Evolutionary conservation across 163 green algal genomes (phyloP).

Genomic region (Chlamydomonas reinhardtii): DNA sequence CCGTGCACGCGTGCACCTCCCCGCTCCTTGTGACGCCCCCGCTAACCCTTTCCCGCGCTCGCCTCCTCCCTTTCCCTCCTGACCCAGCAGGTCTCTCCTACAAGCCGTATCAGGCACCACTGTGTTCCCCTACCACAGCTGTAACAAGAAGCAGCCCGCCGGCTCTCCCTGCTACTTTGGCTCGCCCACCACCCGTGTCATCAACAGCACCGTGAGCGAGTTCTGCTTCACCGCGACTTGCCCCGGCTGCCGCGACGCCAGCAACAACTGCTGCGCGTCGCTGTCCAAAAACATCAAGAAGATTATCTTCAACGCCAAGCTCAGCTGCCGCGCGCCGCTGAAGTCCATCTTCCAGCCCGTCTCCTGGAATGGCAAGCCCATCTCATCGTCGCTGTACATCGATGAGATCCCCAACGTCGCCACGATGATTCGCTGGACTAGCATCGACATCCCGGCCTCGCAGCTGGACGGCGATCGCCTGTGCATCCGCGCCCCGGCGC

Average conservation of each 20-base stretch:
- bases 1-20: too few species aligned
- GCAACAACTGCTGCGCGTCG: not conserved
- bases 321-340: not conserved
- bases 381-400: not conserved
- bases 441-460: not conserved
- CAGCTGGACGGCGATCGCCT: not conserved
- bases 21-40: too few species aligned
- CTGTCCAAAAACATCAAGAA: slow-evolving; percentile 4
- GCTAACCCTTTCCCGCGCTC: too few species aligned
- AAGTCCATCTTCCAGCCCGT: not conserved
- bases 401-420: not conserved
- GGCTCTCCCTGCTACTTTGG: slow-evolving; percentile 19
- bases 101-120: not conserved
- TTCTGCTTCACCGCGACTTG: slow-evolving; percentile 12
- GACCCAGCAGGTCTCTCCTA: not conserved
- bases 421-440: not conserved
- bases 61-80: not conserved
- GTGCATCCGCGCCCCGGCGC: not conserved
- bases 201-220: not conserved
- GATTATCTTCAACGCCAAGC: not conserved
- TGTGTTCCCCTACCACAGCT: not conserved
- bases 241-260: not conserved
- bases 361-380: not conserved
- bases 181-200: not conserved
- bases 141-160: not conserved